These are phyloP conservation scores for Teratosphaeria zuluensis DNA, from an alignment of 2,329 filamentous ascomycete species.

Conservation along the genomic window DNA sequence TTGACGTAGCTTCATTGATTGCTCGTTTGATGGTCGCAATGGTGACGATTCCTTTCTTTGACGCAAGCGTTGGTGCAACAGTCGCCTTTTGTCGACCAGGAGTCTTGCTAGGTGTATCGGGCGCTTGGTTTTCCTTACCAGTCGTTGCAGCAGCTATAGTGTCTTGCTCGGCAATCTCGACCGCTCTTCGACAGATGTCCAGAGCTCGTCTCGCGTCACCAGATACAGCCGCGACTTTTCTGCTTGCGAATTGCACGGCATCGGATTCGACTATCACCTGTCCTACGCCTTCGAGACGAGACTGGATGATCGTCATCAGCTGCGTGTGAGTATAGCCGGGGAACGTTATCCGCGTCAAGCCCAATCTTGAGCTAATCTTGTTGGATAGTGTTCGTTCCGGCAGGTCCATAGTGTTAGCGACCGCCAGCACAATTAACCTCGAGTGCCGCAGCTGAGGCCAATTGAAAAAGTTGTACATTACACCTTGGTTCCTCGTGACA, in stretches of 20 bases:
- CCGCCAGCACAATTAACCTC: constrained; percentile 86
- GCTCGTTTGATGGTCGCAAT: constrained; percentile 90
- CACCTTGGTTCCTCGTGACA: constrained; percentile 96
- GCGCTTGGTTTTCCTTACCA: constrained; percentile 30
- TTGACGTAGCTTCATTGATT: constrained; percentile 89
- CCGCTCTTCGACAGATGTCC: constrained; percentile 89
- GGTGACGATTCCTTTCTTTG: constrained; percentile 56
- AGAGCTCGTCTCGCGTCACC: constrained; percentile 86
- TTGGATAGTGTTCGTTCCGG: constrained; percentile 94
- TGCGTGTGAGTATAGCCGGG: constrained; percentile 96
- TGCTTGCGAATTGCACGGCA: constrained; percentile 88
- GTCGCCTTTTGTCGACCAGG: constrained; percentile 27
- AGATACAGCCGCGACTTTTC: constrained; percentile 93
- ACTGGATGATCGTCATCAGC: constrained; percentile 93
- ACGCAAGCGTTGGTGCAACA: constrained; percentile 15
- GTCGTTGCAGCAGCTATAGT: constrained; percentile 12
- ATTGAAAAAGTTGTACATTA: constrained; percentile 99
- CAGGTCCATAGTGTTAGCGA: constrained; percentile 98
- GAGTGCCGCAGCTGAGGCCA: constrained; percentile 91
- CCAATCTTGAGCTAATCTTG: constrained; percentile 82
- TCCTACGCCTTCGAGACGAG: constrained; percentile 80
- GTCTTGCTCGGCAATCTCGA: constrained; percentile 85
- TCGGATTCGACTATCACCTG: constrained; percentile 78
- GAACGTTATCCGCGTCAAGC: constrained; percentile 90
- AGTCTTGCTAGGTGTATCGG: constrained; percentile 55